Evolutionary conservation across 1,284 basidiomycete species (phyloP).

Genomic region (Phylloporus sp.): DNA sequence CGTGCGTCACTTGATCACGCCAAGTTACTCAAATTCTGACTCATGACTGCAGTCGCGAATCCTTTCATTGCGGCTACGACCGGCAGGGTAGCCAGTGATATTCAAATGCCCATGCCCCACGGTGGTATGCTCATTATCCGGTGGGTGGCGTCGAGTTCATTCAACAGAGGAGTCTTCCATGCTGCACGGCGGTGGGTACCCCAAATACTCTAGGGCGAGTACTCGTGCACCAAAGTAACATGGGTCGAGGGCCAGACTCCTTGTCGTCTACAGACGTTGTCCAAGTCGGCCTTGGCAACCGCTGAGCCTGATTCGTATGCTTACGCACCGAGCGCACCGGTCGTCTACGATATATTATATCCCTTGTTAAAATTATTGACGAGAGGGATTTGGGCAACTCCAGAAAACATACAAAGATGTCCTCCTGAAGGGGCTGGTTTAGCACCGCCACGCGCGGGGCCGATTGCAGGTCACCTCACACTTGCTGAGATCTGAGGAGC

Average conservation of each 20-base stretch:
- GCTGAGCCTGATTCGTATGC: conserved; percentile 26
- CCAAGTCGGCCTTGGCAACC: conserved; percentile 18
- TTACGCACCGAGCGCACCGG: conserved; percentile 21
- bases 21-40: conserved; percentile 27
- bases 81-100: conserved; percentile 13
- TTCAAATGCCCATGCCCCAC: conserved; percentile 33
- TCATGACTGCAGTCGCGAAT: conserved; percentile 27
- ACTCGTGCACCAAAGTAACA: conserved; percentile 22
- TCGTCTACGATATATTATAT: conserved; percentile 27
- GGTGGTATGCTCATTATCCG: conserved; percentile 28
- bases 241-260: conserved; percentile 35
- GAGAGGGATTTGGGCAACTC: conserved; percentile 21
- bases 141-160: conserved; percentile 37
- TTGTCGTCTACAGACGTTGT: conserved; percentile 16
- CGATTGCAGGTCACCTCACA: too few relatives aligned
- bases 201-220: conserved; percentile 12
- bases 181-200: conserved; percentile 26
- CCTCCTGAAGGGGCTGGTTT: too few relatives aligned
- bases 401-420: too few relatives aligned
- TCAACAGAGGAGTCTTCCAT: conserved; percentile 26
- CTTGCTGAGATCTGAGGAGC: too few relatives aligned
- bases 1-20: conserved; percentile 30
- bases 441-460: too few relatives aligned
- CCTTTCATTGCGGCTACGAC: conserved; percentile 10
- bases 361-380: conserved; percentile 16